A percentile compares a stretch with the other conserved stretches of the same genome.
Conservation (phyloP, 352 stramenopile genomes). For the Pythium brachiatum region DNA sequence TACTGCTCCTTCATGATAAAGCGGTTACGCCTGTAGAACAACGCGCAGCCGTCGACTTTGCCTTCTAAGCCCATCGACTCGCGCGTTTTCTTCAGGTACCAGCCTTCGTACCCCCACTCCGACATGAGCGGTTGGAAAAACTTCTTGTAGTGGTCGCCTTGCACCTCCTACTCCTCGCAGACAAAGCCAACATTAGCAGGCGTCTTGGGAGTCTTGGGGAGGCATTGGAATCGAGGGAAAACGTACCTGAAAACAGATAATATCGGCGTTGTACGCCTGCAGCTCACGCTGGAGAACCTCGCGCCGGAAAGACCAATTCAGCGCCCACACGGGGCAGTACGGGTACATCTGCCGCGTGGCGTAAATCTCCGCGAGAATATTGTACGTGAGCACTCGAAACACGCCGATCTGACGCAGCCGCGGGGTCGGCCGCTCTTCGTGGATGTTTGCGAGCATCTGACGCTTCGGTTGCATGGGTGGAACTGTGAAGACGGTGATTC, state of each 20-base stretch:
- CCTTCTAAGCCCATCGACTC: slow-evolving; percentile 96
- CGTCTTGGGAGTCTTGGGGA: too few relatives aligned
- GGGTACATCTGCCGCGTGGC: slow-evolving; percentile 93
- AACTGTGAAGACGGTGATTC: slow-evolving; percentile 40
- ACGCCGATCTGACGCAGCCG: slow-evolving; percentile 73
- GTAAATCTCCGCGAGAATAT: slow-evolving; percentile 91
- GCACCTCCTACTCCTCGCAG: slow-evolving; percentile 90
- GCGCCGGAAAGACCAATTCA: slow-evolving; percentile 96
- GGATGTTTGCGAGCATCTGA: slow-evolving; percentile 81
- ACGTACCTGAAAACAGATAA: slow-evolving; percentile 92
- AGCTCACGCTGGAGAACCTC: slow-evolving; percentile 90
- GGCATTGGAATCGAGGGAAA: too few relatives aligned
- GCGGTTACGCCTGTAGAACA: slow-evolving; percentile 96
- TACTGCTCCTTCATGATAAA: slow-evolving; percentile 91
- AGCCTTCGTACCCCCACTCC: slow-evolving; percentile 95
- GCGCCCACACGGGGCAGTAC: slow-evolving; percentile 96
- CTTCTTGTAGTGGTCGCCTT: slow-evolving; percentile 98
- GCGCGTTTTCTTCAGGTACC: slow-evolving; percentile 98
- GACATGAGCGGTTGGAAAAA: slow-evolving; percentile 95
- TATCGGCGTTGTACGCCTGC: slow-evolving; percentile 91
- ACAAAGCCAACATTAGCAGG: too few relatives aligned
- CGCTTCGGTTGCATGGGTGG: slow-evolving; percentile 68
- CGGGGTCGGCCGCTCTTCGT: slow-evolving; percentile 72
- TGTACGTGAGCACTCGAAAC: slow-evolving; percentile 89
- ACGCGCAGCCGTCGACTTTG: slow-evolving; percentile 97